phyloP scores from a whole-genome alignment of 208 protist genomes.

The Novymonas esmeraldas region DNA sequence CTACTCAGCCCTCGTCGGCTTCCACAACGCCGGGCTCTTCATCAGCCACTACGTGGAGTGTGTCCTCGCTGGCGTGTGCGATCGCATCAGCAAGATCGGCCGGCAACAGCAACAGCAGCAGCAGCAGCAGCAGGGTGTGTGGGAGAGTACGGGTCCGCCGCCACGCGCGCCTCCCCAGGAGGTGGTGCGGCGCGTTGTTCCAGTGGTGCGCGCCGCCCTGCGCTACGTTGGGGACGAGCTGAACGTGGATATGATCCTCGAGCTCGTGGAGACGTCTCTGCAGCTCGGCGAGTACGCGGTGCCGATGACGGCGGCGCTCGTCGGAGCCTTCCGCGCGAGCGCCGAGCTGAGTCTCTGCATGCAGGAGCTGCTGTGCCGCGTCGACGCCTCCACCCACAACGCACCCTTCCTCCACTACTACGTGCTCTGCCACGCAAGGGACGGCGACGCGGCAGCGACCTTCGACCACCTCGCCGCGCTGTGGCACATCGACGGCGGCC shows the following conservation, averaged over 20 bases:
- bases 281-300: slow-evolving; percentile 30
- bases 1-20: slow-evolving; percentile 64
- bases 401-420: slow-evolving; percentile 80
- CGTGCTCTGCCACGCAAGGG: slow-evolving; percentile 71
- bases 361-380: slow-evolving; percentile 59
- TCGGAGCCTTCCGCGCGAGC: slow-evolving; percentile 26
- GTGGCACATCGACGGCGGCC: slow-evolving; percentile 58
- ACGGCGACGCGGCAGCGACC: slow-evolving; percentile 38
- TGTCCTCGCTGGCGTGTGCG: slow-evolving; percentile 70
- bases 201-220: slow-evolving; percentile 50
- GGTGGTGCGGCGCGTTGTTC: slow-evolving; percentile 59
- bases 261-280: slow-evolving; percentile 67
- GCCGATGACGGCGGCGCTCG: slow-evolving; percentile 24
- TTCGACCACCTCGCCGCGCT: slow-evolving; percentile 72
- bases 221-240: slow-evolving; percentile 82
- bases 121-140: background rate
- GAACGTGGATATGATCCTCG: slow-evolving; percentile 79
- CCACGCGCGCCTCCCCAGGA: slow-evolving; percentile 34
- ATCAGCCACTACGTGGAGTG: slow-evolving; percentile 69
- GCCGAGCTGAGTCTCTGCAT: slow-evolving; percentile 34
- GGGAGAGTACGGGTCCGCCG: background rate
- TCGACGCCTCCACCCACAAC: slow-evolving; percentile 62
- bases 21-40: slow-evolving; percentile 79
- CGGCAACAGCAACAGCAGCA: background rate
- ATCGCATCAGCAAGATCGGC: slow-evolving; percentile 48